Evolutionary conservation across 2,329 filamentous ascomycete genomes (phyloP).

Genomic region (Macroventuria anomochaeta): DNA sequence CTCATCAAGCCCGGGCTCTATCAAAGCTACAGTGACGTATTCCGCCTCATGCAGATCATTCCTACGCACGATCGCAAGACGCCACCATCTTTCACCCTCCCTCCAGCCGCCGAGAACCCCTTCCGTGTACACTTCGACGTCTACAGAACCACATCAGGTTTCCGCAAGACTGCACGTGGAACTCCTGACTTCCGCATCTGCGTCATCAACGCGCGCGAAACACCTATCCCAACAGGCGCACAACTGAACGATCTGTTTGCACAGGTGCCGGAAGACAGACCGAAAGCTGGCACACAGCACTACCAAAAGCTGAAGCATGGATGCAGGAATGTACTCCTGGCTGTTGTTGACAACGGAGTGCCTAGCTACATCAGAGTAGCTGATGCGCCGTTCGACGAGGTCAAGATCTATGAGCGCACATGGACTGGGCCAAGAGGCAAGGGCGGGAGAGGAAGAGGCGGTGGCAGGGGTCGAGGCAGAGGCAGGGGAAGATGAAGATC

Average conservation of each 20-base stretch:
- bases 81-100: slow-evolving; percentile 44
- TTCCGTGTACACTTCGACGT: slow-evolving; percentile 81
- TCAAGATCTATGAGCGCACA: slow-evolving; percentile 71
- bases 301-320: slow-evolving; percentile 86
- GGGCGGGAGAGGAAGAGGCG: slow-evolving; percentile 48
- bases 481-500: slow-evolving; percentile 17
- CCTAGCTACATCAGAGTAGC: slow-evolving; percentile 85
- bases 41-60: slow-evolving; percentile 76
- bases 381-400: slow-evolving; percentile 76
- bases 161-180: slow-evolving; percentile 80
- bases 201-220: slow-evolving; percentile 77
- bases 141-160: slow-evolving; percentile 73
- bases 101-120: slow-evolving; percentile 53
- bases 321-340: slow-evolving; percentile 81
- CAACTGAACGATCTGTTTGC: slow-evolving; percentile 76
- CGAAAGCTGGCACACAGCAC: slow-evolving; percentile 60
- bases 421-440: slow-evolving; percentile 48
- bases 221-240: slow-evolving; percentile 72
- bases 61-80: slow-evolving; percentile 69
- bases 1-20: slow-evolving; percentile 61
- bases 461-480: slow-evolving; percentile 47
- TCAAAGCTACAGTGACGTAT: slow-evolving; percentile 69
- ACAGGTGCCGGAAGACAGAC: slow-evolving; percentile 73
- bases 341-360: slow-evolving; percentile 87
- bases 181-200: slow-evolving; percentile 84